Conservation (phyloP, 805 yeast species). For the Barnettozyma salicaria region DNA sequence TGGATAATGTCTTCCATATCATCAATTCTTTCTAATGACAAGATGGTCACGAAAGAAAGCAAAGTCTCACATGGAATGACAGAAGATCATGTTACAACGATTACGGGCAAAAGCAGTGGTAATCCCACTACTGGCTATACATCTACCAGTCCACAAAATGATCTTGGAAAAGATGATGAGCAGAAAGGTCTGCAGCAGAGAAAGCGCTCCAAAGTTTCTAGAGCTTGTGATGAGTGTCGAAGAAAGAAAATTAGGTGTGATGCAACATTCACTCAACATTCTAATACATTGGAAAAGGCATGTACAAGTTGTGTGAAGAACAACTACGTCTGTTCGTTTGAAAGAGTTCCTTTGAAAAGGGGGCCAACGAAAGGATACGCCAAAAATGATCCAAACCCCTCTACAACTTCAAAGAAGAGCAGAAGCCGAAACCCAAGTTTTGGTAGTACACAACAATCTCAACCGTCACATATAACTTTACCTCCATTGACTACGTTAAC, state of each 20-base stretch:
- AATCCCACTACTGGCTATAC: background rate
- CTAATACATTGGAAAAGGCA: slow-evolving; percentile 41
- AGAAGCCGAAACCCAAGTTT: slow-evolving; percentile 6
- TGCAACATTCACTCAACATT: slow-evolving; percentile 43
- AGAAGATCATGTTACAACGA: background rate
- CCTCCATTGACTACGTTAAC: slow-evolving; percentile 13
- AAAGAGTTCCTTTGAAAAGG: slow-evolving; percentile 65
- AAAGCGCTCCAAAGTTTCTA: slow-evolving; percentile 64
- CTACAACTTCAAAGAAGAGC: background rate
- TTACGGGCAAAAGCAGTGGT: background rate
- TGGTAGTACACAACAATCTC: slow-evolving; percentile 2
- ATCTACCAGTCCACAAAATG: too few relatives aligned
- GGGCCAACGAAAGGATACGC: slow-evolving; percentile 75
- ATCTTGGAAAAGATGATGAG: background rate
- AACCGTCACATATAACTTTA: slow-evolving; percentile 7
- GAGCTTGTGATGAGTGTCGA: slow-evolving; percentile 80
- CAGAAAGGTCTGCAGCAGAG: slow-evolving; percentile 26
- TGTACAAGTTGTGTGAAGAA: slow-evolving; percentile 61
- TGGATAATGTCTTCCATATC: slow-evolving; percentile 11
- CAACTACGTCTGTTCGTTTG: slow-evolving; percentile 59
- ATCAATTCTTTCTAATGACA: too few relatives aligned
- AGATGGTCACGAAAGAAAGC: slow-evolving; percentile 1
- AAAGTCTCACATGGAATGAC: background rate
- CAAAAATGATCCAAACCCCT: slow-evolving; percentile 3
- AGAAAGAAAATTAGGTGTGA: slow-evolving; percentile 69